Evolutionary conservation across 768 basidiomycete genomes (phyloP), one percentile per base, ranked within the genome.

Genomic region (Panaeolus cyanescens): DNA sequence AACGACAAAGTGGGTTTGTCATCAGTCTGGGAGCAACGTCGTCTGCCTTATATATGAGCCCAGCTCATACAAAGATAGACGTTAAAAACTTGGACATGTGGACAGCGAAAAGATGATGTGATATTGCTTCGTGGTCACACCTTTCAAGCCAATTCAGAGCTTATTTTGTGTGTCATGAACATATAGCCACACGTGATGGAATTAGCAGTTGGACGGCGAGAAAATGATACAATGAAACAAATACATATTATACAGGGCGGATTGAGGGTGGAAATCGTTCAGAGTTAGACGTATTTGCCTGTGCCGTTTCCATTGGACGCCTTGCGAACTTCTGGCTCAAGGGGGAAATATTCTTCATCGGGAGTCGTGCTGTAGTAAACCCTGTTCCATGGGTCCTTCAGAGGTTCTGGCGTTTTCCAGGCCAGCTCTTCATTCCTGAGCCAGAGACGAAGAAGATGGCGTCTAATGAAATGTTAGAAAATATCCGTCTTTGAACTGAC

Each of bases 401-500:
- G 61, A 10, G 67, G 65, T 53, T 69, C 63, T 30, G 75, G 75
- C 2, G 70, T 71, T 60, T 72, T 70, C 76, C 76, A 77, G 22
- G 75, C 73, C 13, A 75, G 54, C 59, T 74, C 73, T 54, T 77
- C 75, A 33, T 77, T 75, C 7, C 76, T 65, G 9, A 77, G 68
- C 76, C 75, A 76, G 20, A 77, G 67, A 5, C 76, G 71, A 33
- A 76, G 67, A 7, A 77, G 70, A 59, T 77, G 76, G 9, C 75
- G 75, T 42, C 74, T 75, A 17, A 8, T n/a, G n/a, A 32, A 33
- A 54, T 63, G 42, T 56, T 15, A 30, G 15, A 45, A 50, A 50
- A 5, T 17, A 28, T 12, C 1, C 25, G n/a, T 20, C 10, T 13
- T 6, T 4, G 68, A 59, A 37, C 9, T 8, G 3, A 9, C 22